Evolutionary conservation across 164 flowering plant species (phyloP), one percentile per base, ranked within the genome.

Genomic region (Malania oleifera): DNA sequence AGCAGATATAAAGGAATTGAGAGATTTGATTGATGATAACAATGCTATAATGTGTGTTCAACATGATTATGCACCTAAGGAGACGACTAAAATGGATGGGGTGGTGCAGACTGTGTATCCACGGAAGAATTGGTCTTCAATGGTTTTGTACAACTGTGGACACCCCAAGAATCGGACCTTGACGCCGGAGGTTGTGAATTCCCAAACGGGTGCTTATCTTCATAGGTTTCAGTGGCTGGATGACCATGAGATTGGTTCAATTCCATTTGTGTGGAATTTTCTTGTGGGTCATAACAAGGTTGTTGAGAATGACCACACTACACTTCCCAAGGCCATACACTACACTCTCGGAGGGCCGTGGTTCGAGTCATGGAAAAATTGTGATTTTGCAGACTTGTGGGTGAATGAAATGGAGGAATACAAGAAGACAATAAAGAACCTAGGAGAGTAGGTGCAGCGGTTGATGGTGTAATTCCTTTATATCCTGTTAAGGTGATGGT

Each of bases 301-400:
- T 46, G 91, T 76, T 20, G 84, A 82, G 59, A 76, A 70, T 22
- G 91, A 89, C 54, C 72, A 75, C 0, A 47, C 63, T 0, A 79
- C 90, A 0, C 65, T 23, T 18, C 97, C 98, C 0, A 92, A 80
- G 57, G 96, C 98, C 1, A 78, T 92, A 41, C 98, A 92, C 67
- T 92, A 89, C 43, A 92, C 98, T 7, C 75, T 73, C 28, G 98
- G 98, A 7, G 98, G 98, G 22, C 98, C 98, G 0, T 92, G 98
- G 98, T 92, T 92, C 65, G 96, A 89, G 62, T 79, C 82, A 0
- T 87, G 86, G 83, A 89, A 84, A 74, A 67, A 87, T 60, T 92
- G 97, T 57, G 97, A 92, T 28, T 89, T 89, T 66, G 95, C 81
- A 0, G 96, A 86, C 46, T 64, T 84, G 50, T 92, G 98, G 98